Percentiles rank a stretch among this genome's conserved stretches.
These are phyloP conservation scores for Ustilago hordei DNA, from an alignment of 1,284 basidiomycete species.

Conservation along the genomic window DNA sequence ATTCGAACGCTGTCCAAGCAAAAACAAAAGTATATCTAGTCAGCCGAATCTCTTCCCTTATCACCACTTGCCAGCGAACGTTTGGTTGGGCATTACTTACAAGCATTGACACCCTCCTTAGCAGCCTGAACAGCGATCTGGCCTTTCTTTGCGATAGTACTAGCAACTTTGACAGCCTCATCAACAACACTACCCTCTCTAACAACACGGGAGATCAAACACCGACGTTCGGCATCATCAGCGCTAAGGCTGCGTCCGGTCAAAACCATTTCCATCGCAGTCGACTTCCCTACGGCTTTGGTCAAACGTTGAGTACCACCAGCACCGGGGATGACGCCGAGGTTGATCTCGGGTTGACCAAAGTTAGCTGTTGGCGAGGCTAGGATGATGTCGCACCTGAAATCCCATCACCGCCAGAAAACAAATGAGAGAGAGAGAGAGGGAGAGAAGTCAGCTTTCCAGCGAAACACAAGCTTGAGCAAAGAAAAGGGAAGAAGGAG, in stretches of 20 bases:
- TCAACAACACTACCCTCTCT: constrained; percentile 78
- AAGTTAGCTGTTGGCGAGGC: constrained; percentile 93
- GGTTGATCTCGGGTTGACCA: constrained; percentile 96
- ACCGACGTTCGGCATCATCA: constrained; percentile 86
- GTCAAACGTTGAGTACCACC: constrained; percentile 87
- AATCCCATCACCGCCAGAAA: background rate
- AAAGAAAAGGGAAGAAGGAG: background rate
- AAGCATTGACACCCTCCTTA: constrained; percentile 94
- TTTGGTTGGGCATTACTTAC: constrained; percentile 72
- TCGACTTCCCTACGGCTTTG: constrained; percentile 88
- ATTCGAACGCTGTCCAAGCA: constrained; percentile 76
- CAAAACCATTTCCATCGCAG: constrained; percentile 93
- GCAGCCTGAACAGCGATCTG: constrained; percentile 86
- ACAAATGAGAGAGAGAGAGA: background rate
- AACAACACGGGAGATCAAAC: constrained; percentile 84
- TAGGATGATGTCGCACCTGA: constrained; percentile 88
- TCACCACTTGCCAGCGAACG: background rate
- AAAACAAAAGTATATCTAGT: background rate
- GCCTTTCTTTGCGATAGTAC: constrained; percentile 84
- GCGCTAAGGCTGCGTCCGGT: constrained; percentile 82
- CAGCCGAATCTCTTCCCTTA: background rate
- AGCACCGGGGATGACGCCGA: constrained; percentile 93
- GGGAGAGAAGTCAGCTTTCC: background rate
- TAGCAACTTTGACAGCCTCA: constrained; percentile 87
- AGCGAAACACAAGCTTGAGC: background rate